phyloP scores from a whole-genome alignment of 2,329 filamentous ascomycete genomes.

The Fusarium sp. region DNA sequence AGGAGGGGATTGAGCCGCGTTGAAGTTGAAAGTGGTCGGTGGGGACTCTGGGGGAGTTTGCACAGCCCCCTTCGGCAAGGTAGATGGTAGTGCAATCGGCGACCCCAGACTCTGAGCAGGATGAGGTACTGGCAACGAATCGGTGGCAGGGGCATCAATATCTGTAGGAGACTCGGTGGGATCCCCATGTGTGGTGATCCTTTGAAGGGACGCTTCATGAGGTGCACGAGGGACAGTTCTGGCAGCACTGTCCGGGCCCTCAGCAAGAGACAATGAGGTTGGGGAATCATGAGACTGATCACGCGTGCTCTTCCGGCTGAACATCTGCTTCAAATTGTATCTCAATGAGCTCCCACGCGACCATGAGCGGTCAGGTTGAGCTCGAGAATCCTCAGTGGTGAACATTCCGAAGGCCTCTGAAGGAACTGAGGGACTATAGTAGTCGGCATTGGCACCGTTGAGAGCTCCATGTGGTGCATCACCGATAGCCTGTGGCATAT shows the following conservation, averaged over 20 bases:
- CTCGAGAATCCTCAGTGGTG: constrained; percentile 44
- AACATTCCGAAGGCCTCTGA: constrained; percentile 59
- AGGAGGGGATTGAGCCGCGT: constrained; percentile 50
- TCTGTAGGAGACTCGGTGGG: constrained; percentile 53
- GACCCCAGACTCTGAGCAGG: constrained; percentile 41
- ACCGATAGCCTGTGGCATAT: constrained; percentile 48
- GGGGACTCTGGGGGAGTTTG: constrained; percentile 49
- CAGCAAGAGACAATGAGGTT: constrained; percentile 39
- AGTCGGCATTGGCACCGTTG: constrained; percentile 57
- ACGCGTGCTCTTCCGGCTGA: constrained; percentile 53
- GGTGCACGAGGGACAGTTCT: constrained; percentile 7
- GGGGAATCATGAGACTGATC: constrained; percentile 51
- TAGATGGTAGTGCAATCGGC: constrained; percentile 40
- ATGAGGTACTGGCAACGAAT: constrained; percentile 30
- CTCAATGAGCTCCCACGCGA: constrained; percentile 55
- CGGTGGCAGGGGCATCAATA: constrained; percentile 38
- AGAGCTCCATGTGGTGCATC: constrained; percentile 52
- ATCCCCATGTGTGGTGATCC: constrained; percentile 43
- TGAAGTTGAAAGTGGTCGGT: constrained; percentile 42
- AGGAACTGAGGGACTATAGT: constrained; percentile 58
- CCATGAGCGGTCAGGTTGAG: constrained; percentile 45
- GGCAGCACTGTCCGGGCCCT: constrained; percentile 29
- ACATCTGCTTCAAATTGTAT: constrained; percentile 54
- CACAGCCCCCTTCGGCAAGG: constrained; percentile 30
- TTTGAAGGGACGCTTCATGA: constrained; percentile 42